Base-by-base conservation (phyloP, 106 monocot genomes). In the Acorus gramineus region DNA sequence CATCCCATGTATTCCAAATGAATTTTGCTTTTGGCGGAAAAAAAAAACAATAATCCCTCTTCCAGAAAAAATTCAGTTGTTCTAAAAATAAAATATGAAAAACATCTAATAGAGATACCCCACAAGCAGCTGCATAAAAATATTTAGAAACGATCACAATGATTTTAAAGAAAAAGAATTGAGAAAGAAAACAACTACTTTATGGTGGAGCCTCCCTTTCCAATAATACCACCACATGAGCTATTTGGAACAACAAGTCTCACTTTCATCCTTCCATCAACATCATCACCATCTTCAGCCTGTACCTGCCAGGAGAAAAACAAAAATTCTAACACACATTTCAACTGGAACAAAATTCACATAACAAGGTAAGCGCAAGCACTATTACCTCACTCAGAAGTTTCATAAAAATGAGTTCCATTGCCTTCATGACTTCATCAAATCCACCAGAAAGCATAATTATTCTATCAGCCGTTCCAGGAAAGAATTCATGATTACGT, bases 401-500 rank as follows among this genome's bases (percentile, higher is more conserved):
- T 74, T 92, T 98, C 66, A 81, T 83, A 66, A 85, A 80, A 48
- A 98, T 86, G 57, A 98, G 65, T 67, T 92, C 88, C 73, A 89
- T 81, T 64, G 98, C 92, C 58, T 89, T 92, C 5, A 89, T 71
- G 65, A 98, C 69, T 60, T 98, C 92, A 81, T 69, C 70, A 78
- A 85, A 73, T 47, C 60, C 54, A 56, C 98, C 98, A 75, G 92
- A 89, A 66, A 92, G 70, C 82, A 98, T 79, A 44, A 98, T 91
- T 66, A 98, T 86, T 62, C 98, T 85, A 64, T 98, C 98, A 52
- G 87, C 81, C 55, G 98, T 98, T 62, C 88, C 98, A 52, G 91
- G 98, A 73, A 98, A 98, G 52, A 92, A 88, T 73, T 98, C 98
- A 70, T 98, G 79, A 60, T 85, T 92, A 55, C 98, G 82, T 62